A percentile compares a stretch with the other conserved stretches of the same genome.
Evolutionary conservation across 192 early-diverging fungal genomes (phyloP).

Genomic region (Coemansia sp.): DNA sequence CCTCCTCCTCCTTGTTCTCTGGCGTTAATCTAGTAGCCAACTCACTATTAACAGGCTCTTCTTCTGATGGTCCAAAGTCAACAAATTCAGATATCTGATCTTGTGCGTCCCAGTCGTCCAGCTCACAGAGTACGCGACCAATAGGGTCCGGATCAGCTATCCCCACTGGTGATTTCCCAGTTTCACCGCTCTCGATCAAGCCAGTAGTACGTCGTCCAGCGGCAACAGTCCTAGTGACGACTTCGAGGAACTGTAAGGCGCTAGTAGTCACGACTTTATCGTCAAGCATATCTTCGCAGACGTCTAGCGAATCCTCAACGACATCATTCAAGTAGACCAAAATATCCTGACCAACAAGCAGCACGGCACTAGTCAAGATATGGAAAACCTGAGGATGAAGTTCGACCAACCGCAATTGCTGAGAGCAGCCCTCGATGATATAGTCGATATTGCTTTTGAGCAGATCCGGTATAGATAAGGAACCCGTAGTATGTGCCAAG

Average conservation of each 20-base stretch:
- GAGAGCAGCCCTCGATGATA: slow-evolving; percentile 50
- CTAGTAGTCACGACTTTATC: not conserved
- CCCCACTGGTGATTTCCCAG: not conserved
- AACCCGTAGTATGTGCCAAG: slow-evolving; percentile 21
- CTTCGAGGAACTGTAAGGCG: slow-evolving; percentile 40
- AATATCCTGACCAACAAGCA: slow-evolving; percentile 32
- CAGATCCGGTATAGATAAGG: slow-evolving; percentile 22
- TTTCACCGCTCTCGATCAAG: not conserved
- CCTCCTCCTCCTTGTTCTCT: slow-evolving; percentile 9
- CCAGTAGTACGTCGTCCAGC: not conserved
- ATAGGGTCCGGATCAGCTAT: slow-evolving; percentile 28
- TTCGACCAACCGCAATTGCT: slow-evolving; percentile 36
- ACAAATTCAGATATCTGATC: slow-evolving; percentile 22
- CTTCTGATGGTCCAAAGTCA: not conserved
- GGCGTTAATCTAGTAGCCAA: not conserved
- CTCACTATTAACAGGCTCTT: not conserved
- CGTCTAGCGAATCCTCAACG: slow-evolving; percentile 50
- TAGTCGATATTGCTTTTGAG: slow-evolving; percentile 45
- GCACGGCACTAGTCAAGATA: slow-evolving; percentile 32
- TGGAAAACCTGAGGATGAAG: slow-evolving; percentile 34
- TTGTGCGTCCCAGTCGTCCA: slow-evolving; percentile 22
- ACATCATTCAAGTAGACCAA: slow-evolving; percentile 51
- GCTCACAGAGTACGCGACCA: slow-evolving; percentile 24
- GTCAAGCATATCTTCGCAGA: slow-evolving; percentile 33
- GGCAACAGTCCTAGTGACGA: slow-evolving; percentile 31